Base-by-base conservation (phyloP, 306 rosid genomes). In the Pterocarpus santalinus region DNA sequence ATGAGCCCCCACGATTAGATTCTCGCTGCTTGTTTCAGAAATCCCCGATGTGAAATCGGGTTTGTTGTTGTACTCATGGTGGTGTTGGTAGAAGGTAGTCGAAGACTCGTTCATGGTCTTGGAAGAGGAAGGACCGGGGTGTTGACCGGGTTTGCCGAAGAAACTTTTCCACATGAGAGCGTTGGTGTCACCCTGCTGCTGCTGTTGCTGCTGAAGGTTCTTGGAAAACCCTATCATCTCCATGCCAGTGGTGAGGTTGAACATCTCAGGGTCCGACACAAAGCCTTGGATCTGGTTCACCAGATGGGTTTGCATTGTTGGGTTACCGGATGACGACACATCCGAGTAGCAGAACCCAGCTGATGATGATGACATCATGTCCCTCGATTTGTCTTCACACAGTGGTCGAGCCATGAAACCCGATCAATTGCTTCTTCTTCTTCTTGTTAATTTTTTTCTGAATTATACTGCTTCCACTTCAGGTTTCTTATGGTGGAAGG, bases 201-300 rank as follows among this genome's bases (percentile, higher is more conserved):
- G 84, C 7, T 53, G 85, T 7, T 75, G 81, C n/a, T 75, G 83
- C 6, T 6, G 47, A 15, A 72, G 85, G 66, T 81, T 85, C 87
- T 85, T 90, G 8, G 94, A 80, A 69, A 91, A 93, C 53, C 93
- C 97, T 83, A 90, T 86, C 92, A 87, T 90, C 65, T 90, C 97
- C 90, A 93, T 91, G 56, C 91, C 90, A 3, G 94, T 85, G 56
- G 89, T 84, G 81, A 94, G 85, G 85, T 88, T 92, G 89, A 90
- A 91, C 81, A 94, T 92, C 78, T 91, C 92, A 2, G 91, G 83
- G 79, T 87, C 92, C 30, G 91, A 72, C 28, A 83, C 90, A 28
- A 86, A 94, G 33, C 87, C 86, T 81, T 85, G 90, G 90, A 94
- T 91, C 91, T 88, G 98, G 69, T 81, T 90, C 61, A 76, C 65